Evolutionary conservation across 208 protist species (phyloP).

Genomic region (Leishmania aethiopica): DNA sequence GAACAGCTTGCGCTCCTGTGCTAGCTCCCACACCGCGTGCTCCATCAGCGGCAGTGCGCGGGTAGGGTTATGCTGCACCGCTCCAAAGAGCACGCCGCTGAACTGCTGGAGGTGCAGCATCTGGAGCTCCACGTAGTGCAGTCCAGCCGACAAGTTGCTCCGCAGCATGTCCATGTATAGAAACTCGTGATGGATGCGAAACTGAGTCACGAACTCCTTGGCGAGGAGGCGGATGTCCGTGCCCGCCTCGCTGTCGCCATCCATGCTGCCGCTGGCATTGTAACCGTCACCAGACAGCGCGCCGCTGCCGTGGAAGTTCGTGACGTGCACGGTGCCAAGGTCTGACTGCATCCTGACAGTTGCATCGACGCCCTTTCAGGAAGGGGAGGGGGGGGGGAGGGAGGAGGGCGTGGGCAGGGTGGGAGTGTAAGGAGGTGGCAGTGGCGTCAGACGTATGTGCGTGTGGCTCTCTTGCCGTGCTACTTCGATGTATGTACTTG

Average conservation of each 20-base stretch:
- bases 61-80: slow-evolving; percentile 71
- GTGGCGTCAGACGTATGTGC: neutral
- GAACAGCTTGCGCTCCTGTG: slow-evolving; percentile 72
- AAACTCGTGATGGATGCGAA: slow-evolving; percentile 78
- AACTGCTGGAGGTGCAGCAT: slow-evolving; percentile 89
- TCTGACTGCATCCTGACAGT: slow-evolving; percentile 66
- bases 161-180: slow-evolving; percentile 90
- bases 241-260: slow-evolving; percentile 22
- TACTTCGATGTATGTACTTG: slow-evolving; percentile 20
- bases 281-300: slow-evolving; percentile 23
- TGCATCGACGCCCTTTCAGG: neutral
- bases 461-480: neutral
- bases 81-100: slow-evolving; percentile 67
- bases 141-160: slow-evolving; percentile 74
- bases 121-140: slow-evolving; percentile 89
- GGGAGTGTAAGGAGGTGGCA: neutral
- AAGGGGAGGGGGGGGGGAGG: no score
- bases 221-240: slow-evolving; percentile 70
- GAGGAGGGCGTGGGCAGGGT: no score
- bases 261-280: slow-evolving; percentile 13
- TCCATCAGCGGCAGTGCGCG: slow-evolving; percentile 85
- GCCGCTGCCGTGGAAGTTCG: slow-evolving; percentile 76
- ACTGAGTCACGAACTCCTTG: slow-evolving; percentile 82
- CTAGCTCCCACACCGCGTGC: slow-evolving; percentile 81
- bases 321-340: slow-evolving; percentile 76